These are phyloP conservation scores for Anisodus tanguticus DNA, from an alignment of 257 asterid genomes.

Conservation along the genomic window DNA sequence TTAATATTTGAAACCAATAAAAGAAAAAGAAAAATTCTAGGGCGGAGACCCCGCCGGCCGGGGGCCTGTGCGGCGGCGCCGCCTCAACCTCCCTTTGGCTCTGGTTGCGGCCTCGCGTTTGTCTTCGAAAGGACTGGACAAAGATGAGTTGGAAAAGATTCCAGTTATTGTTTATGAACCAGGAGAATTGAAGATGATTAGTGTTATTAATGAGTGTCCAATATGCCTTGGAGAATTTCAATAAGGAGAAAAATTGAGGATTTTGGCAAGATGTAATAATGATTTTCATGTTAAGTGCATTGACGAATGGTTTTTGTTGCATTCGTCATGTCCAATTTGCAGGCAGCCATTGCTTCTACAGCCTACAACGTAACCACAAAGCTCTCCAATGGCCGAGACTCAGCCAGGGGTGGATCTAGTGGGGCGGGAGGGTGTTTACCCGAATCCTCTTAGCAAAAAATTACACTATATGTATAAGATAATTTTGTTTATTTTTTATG, in stretches of 20 bases:
- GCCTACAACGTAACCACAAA: not conserved
- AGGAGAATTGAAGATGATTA: not conserved
- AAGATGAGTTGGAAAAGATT: not conserved
- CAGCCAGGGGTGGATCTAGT: too few relatives aligned
- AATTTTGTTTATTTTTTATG: too few relatives aligned
- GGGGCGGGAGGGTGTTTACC: too few relatives aligned
- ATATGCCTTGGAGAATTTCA: not conserved
- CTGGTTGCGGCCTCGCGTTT: not conserved
- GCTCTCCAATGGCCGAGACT: not conserved
- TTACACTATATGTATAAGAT: too few relatives aligned
- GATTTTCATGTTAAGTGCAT: not conserved
- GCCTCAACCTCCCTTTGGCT: too few relatives aligned
- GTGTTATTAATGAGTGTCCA: not conserved
- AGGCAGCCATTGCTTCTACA: not conserved
- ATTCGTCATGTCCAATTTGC: not conserved
- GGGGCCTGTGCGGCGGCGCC: too few relatives aligned
- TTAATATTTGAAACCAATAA: too few relatives aligned
- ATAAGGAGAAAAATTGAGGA: not conserved
- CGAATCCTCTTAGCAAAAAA: too few relatives aligned
- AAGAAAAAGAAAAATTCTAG: too few relatives aligned
- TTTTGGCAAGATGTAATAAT: not conserved
- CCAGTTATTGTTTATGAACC: not conserved
- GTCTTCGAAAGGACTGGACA: not conserved
- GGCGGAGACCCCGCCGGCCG: too few relatives aligned
- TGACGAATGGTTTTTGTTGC: not conserved